Evolutionary conservation across 495 filamentous ascomycete species (phyloP), one percentile per base, ranked within the genome.

Genomic region (Aspergillus sparsus): DNA sequence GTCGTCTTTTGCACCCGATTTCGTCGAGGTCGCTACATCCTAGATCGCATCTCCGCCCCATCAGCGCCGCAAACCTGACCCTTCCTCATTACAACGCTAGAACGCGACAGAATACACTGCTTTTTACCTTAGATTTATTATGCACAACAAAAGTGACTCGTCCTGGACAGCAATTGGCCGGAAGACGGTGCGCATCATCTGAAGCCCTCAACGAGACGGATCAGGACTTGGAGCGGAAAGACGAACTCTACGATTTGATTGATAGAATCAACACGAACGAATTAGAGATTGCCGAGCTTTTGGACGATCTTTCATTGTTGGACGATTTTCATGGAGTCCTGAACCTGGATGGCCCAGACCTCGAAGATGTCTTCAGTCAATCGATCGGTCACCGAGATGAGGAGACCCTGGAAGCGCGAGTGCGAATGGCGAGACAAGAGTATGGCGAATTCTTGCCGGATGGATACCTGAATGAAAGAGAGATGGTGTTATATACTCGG

Each of bases 381-480:
- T 60, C 56, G 8, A 60, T 74, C 49, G 69, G 61, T 16, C 58
- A 72, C 27, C 68, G 68, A 49, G 71, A 74, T 52, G 63, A 65
- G 53, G 64, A 72, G 74, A 82, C 49, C 71, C 56, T 84, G 59
- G 89, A 92, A 65, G 75, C 74, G 2, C 79, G 88, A 51, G 90
- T 91, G 51, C 84, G 86, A 27, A 72, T 82, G 49, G 87, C 92
- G 18, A 81, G 88, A 63, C 85, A 89, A 62, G 77, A 82, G 10
- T 96, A 90, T 71, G 90, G 93, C 44, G 85, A 94, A 62, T 85
- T 79, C 2, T 73, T 97, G 9, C 94, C 94, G 0, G 81, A 86
- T n/a, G 87, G 82, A 13, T 82, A 88, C 57, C 70, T 98, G 46
- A 82, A 83, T 13, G 77, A 80, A 5, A 80, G 86, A 33, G 93